phyloP scores from a whole-genome alignment of 257 asterid species.

The Solanum gracilifrons region DNA sequence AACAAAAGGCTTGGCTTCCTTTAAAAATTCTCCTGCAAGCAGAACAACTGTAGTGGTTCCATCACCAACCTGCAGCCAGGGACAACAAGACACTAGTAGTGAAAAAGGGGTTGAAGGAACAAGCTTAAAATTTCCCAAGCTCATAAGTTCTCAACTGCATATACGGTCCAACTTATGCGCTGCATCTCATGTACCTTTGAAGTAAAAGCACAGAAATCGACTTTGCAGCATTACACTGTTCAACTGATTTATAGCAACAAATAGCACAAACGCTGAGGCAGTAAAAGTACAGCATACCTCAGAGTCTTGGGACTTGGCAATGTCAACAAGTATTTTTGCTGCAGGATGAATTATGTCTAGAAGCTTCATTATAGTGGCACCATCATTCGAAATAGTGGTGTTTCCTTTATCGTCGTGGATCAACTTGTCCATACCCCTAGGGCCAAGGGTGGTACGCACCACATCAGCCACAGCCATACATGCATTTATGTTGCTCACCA shows the following conservation, averaged over 20 bases:
- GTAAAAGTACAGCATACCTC: constrained; percentile 42
- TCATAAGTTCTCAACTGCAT: background rate
- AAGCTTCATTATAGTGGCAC: constrained; percentile 99
- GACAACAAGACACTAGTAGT: background rate
- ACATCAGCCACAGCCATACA: constrained; percentile 88
- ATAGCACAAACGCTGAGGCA: background rate
- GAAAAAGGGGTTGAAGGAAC: background rate
- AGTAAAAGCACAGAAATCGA: background rate
- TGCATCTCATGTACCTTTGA: background rate
- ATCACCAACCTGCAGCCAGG: constrained; percentile 78
- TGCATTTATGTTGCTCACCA: constrained; percentile 92
- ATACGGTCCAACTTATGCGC: background rate
- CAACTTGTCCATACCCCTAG: constrained; percentile 99
- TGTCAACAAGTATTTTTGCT: constrained; percentile 93
- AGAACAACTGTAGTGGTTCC: constrained; percentile 98
- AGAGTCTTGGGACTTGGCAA: constrained; percentile 97
- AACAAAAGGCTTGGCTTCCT: constrained; percentile 95
- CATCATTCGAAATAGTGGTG: constrained; percentile 96
- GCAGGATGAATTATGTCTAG: constrained; percentile 98
- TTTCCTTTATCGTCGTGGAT: constrained; percentile 98
- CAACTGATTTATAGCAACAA: background rate
- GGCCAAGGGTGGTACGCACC: constrained; percentile 88
- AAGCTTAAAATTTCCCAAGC: background rate
- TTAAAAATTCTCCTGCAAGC: constrained; percentile 91
- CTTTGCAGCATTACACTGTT: background rate